A percentile compares a stretch with the other conserved stretches of the same genome.
These are phyloP conservation scores for Rhizopus stolonifer DNA, from an alignment of 371 early-diverging fungal genomes.

Conservation along the genomic window DNA sequence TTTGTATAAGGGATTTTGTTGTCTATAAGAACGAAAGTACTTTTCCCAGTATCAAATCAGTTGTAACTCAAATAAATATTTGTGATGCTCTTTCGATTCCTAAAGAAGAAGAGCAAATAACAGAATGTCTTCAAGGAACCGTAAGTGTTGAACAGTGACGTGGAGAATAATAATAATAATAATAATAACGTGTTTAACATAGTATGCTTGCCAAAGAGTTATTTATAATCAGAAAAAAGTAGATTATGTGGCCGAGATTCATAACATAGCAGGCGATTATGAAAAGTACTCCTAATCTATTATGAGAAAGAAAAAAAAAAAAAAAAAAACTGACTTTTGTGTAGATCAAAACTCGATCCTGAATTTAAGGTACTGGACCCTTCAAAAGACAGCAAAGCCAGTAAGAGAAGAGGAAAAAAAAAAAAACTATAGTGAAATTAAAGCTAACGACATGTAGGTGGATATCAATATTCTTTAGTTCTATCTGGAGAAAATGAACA, in stretches of 20 bases:
- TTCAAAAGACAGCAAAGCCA: slow-evolving; percentile 25
- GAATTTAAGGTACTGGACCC: slow-evolving; percentile 20
- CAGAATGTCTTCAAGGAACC: slow-evolving; percentile 22
- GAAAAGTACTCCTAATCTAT: too few relatives aligned
- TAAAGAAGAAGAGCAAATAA: slow-evolving; percentile 11
- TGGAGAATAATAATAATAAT: too few relatives aligned
- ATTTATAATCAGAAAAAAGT: slow-evolving; percentile 11
- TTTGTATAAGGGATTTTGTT: slow-evolving; percentile 20
- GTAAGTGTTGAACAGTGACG: slow-evolving; percentile 18
- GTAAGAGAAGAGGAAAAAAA: slow-evolving; percentile 15
- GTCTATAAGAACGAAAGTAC: slow-evolving; percentile 16
- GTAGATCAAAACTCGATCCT: slow-evolving; percentile 10
- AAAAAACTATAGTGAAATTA: too few relatives aligned
- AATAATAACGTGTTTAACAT: too few relatives aligned
- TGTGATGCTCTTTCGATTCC: slow-evolving; percentile 25
- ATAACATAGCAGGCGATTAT: slow-evolving; percentile 26
- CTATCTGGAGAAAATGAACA: slow-evolving; percentile 24
- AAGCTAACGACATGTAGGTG: slow-evolving; percentile 11
- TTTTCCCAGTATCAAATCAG: slow-evolving; percentile 16
- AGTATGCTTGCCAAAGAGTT: slow-evolving; percentile 29
- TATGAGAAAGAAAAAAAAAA: slow-evolving; percentile 1
- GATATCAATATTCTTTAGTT: slow-evolving; percentile 24
- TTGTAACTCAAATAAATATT: slow-evolving; percentile 23
- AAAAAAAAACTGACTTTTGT: neutral
- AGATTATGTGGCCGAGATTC: slow-evolving; percentile 17